These are phyloP conservation scores for Mycena alexandri DNA, from an alignment of 768 basidiomycete species.

Conservation along the genomic window DNA sequence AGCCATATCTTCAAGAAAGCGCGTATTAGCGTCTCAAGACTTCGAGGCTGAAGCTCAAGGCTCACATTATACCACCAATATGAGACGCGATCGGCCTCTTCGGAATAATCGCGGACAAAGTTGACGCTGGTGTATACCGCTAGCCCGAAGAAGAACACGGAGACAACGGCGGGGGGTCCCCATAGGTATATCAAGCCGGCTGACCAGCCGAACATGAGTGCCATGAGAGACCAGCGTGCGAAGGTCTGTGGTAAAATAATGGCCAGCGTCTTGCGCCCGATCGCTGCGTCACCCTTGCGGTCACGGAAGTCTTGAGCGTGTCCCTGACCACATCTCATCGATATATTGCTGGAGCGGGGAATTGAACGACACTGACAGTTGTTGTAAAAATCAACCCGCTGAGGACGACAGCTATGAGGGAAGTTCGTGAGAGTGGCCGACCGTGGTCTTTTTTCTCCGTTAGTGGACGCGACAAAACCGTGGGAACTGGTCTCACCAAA, in stretches of 20 bases:
- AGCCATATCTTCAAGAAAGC: constrained; percentile 9
- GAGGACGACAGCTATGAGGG: constrained; percentile 41
- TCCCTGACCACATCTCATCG: constrained; percentile 24
- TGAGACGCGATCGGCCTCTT: constrained; percentile 35
- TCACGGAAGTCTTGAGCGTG: constrained; percentile 42
- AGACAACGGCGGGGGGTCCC: constrained; percentile 32
- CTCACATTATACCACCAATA: constrained; percentile 40
- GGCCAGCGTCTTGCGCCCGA: constrained; percentile 40
- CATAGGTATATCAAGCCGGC: constrained; percentile 34
- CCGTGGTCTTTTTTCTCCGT: constrained; percentile 30
- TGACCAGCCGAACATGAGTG: constrained; percentile 30
- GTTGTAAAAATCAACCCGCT: constrained; percentile 50
- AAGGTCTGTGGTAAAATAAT: constrained; percentile 37
- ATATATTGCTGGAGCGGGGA: background rate
- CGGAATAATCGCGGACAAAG: constrained; percentile 34
- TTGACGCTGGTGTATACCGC: constrained; percentile 23
- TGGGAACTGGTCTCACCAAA: constrained; percentile 27
- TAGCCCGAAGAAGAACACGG: constrained; percentile 20
- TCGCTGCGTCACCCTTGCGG: constrained; percentile 39
- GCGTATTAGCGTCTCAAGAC: background rate
- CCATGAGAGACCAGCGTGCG: constrained; percentile 39
- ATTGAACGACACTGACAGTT: constrained; percentile 42
- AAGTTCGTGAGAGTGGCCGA: constrained; percentile 26
- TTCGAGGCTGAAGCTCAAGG: background rate
- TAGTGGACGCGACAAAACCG: background rate